Evolutionary conservation across 2,329 filamentous ascomycete species (phyloP).

Genomic region (Plenodomus biglobosus): DNA sequence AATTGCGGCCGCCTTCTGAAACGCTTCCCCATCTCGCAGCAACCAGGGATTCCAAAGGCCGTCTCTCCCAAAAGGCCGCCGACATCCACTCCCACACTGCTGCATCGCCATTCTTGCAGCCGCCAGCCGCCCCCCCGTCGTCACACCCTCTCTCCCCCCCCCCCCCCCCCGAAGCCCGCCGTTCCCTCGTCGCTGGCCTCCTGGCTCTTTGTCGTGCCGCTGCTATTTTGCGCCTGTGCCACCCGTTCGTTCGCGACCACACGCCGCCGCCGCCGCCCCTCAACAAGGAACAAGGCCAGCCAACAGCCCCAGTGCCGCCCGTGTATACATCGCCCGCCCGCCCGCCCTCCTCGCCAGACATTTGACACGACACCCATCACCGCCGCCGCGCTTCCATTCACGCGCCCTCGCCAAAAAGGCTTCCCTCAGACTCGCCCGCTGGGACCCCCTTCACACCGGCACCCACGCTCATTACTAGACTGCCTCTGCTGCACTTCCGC

Average conservation of each 20-base stretch:
- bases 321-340: not conserved
- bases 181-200: conserved; percentile 6
- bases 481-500: conserved; percentile 1
- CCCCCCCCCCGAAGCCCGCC: conserved; percentile 4
- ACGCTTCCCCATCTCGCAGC: conserved; percentile 21
- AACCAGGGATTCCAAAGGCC: too few relatives aligned
- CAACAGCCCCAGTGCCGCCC: conserved; percentile 4
- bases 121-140: conserved; percentile 15
- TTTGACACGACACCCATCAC: not conserved
- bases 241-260: conserved; percentile 6
- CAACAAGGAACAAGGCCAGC: too few relatives aligned
- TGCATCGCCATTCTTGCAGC: conserved; percentile 17
- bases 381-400: conserved; percentile 2
- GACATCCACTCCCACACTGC: conserved; percentile 16
- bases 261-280: too few relatives aligned
- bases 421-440: too few relatives aligned
- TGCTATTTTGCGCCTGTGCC: conserved; percentile 7
- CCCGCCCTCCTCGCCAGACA: conserved; percentile 3
- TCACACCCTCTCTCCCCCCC: too few relatives aligned
- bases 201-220: conserved; percentile 8
- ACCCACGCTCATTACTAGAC: conserved; percentile 5
- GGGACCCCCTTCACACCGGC: not conserved
- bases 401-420: conserved; percentile 5
- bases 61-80: conserved; percentile 19
- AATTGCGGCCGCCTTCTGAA: conserved; percentile 21